A percentile compares a stretch with the other conserved stretches of the same genome.
Conservation (phyloP, 768 basidiomycete species). For the Strobilomyces confusus region DNA sequence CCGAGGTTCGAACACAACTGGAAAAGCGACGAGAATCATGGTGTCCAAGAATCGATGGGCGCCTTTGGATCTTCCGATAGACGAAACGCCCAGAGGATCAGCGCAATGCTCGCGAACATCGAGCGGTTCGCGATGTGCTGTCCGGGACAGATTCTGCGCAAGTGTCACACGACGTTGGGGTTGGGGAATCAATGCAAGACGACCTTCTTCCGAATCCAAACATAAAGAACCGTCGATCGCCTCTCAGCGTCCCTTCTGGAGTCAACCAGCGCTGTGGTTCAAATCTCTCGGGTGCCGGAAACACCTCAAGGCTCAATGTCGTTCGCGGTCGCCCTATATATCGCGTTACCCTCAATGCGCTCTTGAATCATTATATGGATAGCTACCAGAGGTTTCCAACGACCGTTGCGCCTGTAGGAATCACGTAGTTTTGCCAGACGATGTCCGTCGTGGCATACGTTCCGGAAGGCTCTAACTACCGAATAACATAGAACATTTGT, state of each 20-base stretch:
- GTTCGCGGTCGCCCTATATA: slow-evolving; percentile 5
- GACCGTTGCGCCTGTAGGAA: slow-evolving; percentile 6
- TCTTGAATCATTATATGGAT: background rate
- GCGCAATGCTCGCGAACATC: background rate
- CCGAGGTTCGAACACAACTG: background rate
- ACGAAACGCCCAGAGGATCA: slow-evolving; percentile 5
- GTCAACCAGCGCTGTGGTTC: slow-evolving; percentile 7
- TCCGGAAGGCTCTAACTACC: too few species aligned
- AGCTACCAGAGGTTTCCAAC: slow-evolving; percentile 2
- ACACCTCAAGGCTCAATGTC: slow-evolving; percentile 1
- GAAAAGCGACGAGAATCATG: background rate
- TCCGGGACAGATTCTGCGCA: slow-evolving; percentile 3
- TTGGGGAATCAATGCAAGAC: background rate
- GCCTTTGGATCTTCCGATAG: background rate
- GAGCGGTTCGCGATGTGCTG: slow-evolving; percentile 4
- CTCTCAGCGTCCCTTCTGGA: background rate
- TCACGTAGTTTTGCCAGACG: slow-evolving; percentile 4
- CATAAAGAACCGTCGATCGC: slow-evolving; percentile 3
- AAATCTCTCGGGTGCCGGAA: slow-evolving; percentile 5
- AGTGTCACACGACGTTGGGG: background rate
- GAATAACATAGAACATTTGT: too few species aligned
- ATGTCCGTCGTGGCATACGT: slow-evolving; percentile 4
- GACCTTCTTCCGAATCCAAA: slow-evolving; percentile 9
- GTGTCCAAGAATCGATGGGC: background rate
- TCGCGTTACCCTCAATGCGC: background rate